Conservation (phyloP, 2,329 filamentous ascomycete species). For the Hypocrella siamensis region DNA sequence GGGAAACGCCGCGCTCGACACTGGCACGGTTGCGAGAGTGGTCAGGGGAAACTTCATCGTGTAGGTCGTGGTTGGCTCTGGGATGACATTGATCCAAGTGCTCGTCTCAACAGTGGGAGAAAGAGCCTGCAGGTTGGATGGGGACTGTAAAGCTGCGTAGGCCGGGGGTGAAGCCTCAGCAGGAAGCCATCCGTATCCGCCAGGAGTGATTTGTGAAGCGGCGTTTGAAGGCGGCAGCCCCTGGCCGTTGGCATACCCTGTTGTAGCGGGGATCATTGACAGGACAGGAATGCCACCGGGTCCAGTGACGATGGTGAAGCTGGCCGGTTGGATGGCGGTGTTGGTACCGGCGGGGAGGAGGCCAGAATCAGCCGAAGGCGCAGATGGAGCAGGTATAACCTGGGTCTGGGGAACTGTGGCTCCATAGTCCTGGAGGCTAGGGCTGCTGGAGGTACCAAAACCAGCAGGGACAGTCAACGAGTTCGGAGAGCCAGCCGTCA, state of each 20-base stretch:
- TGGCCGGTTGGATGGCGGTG: slow-evolving; percentile 10
- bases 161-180: slow-evolving; percentile 5
- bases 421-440: no score
- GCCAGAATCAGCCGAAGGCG: slow-evolving; percentile 8
- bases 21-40: slow-evolving; percentile 18
- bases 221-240: slow-evolving; percentile 5
- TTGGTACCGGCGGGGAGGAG: slow-evolving; percentile 7
- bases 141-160: slow-evolving; percentile 10
- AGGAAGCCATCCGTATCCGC: slow-evolving; percentile 11
- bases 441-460: no score
- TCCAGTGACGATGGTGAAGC: slow-evolving; percentile 10
- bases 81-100: slow-evolving; percentile 23
- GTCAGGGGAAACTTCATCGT: slow-evolving; percentile 22
- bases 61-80: slow-evolving; percentile 22
- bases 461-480: background rate
- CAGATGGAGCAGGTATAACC: slow-evolving; percentile 3
- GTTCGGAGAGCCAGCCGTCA: slow-evolving; percentile 8
- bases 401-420: background rate
- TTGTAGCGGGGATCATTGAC: slow-evolving; percentile 7
- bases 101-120: slow-evolving; percentile 14
- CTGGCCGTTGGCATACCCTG: slow-evolving; percentile 7
- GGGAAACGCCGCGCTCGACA: slow-evolving; percentile 6
- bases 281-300: slow-evolving; percentile 8
- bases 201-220: slow-evolving; percentile 3
- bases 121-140: slow-evolving; percentile 6